Percentiles rank a stretch among this genome's conserved stretches.
Conservation (phyloP, 1,284 basidiomycete species). For the Ganoderma multipileum region DNA sequence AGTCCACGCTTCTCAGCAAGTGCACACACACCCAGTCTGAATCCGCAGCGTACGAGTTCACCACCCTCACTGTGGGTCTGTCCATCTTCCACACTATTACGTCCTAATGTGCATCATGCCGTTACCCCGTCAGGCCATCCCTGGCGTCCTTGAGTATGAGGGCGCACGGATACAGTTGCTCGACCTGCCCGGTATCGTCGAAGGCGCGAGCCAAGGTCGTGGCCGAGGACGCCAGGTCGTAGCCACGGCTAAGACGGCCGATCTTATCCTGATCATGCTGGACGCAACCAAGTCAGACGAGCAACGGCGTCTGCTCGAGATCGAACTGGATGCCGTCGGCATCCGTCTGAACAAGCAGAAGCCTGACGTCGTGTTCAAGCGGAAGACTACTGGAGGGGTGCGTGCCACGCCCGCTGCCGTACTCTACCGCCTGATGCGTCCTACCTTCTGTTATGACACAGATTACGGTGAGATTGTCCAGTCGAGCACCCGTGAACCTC, state of each 20-base stretch:
- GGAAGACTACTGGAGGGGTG: constrained; percentile 91
- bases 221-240: constrained; percentile 97
- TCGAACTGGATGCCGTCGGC: constrained; percentile 95
- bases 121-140: constrained; percentile 73
- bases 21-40: constrained; percentile 91
- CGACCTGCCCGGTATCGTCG: constrained; percentile 97
- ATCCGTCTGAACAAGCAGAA: constrained; percentile 91
- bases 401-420: constrained; percentile 40
- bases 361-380: constrained; percentile 89
- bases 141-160: constrained; percentile 93
- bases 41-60: constrained; percentile 95
- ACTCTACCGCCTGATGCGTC: constrained; percentile 11
- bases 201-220: constrained; percentile 93
- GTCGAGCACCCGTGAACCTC: constrained; percentile 9
- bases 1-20: constrained; percentile 93
- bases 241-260: constrained; percentile 94
- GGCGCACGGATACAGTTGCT: constrained; percentile 93
- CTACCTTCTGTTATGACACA: constrained; percentile 31
- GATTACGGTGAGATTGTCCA: constrained; percentile 54
- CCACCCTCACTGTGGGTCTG: constrained; percentile 81
- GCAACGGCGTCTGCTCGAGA: constrained; percentile 87
- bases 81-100: constrained; percentile 5
- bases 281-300: constrained; percentile 97
- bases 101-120: constrained; percentile 8
- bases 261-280: constrained; percentile 94